Evolutionary conservation across 2,329 filamentous ascomycete genomes (phyloP).

Genomic region (Westerdykella ornata): DNA sequence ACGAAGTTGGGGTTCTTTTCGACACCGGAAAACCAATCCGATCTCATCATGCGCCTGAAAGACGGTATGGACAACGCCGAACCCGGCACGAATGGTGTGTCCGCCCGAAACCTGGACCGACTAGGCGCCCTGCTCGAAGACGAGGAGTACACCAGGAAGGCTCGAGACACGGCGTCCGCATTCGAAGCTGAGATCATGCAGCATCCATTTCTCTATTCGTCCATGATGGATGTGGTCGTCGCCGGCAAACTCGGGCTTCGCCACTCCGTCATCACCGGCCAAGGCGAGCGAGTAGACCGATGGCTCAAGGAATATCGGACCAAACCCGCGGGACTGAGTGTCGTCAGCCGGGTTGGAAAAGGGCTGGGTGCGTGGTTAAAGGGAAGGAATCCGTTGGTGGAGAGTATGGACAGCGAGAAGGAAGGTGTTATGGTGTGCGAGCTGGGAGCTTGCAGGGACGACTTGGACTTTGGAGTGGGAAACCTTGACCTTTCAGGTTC

Average conservation of each 20-base stretch:
- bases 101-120: constrained; percentile 80
- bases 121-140: constrained; percentile 65
- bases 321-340: constrained; percentile 31
- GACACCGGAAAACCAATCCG: constrained; percentile 55
- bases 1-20: constrained; percentile 62
- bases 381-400: constrained; percentile 45
- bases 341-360: constrained; percentile 32
- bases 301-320: constrained; percentile 39
- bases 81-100: constrained; percentile 81
- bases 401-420: constrained; percentile 35
- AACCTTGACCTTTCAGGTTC: constrained; percentile 10
- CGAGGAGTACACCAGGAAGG: constrained; percentile 56
- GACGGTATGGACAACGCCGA: constrained; percentile 91
- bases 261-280: constrained; percentile 51
- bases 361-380: constrained; percentile 44
- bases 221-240: constrained; percentile 70
- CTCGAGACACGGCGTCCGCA: constrained; percentile 67
- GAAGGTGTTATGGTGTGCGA: constrained; percentile 37
- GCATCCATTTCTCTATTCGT: constrained; percentile 86
- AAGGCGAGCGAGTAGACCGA: constrained; percentile 38
- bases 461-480: constrained; percentile 28
- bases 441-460: constrained; percentile 41
- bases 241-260: constrained; percentile 64
- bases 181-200: constrained; percentile 91
- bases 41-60: constrained; percentile 80